Conservation (phyloP, 768 basidiomycete genomes). For the Plicaturopsis crispa region DNA sequence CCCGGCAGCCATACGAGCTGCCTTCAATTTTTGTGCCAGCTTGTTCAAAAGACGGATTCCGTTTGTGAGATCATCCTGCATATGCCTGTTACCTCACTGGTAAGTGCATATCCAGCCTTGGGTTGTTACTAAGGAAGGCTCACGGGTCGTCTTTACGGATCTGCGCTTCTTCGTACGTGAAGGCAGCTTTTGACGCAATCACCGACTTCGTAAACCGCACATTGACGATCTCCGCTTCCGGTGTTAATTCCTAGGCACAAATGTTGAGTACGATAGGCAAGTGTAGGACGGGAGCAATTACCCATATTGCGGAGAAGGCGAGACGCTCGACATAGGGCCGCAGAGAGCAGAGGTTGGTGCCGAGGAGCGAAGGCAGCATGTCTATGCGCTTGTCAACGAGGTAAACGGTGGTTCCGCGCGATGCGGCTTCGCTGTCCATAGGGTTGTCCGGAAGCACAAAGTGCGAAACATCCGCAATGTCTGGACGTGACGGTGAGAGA, state of each 20-base stretch:
- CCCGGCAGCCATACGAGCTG: slow-evolving; percentile 87
- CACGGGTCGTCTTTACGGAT: slow-evolving; percentile 88
- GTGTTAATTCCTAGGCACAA: slow-evolving; percentile 68
- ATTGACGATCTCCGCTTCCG: slow-evolving; percentile 83
- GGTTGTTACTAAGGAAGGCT: slow-evolving; percentile 19
- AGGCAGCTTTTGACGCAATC: slow-evolving; percentile 92
- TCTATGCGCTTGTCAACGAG: slow-evolving; percentile 98
- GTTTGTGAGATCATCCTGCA: slow-evolving; percentile 73
- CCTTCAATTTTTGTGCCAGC: slow-evolving; percentile 80
- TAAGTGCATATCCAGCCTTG: slow-evolving; percentile 1
- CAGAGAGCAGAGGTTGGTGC: slow-evolving; percentile 93
- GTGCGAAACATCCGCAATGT: slow-evolving; percentile 97
- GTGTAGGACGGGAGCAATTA: slow-evolving; percentile 20
- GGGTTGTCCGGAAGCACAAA: slow-evolving; percentile 91
- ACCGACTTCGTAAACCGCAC: slow-evolving; percentile 94
- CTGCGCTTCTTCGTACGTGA: slow-evolving; percentile 97
- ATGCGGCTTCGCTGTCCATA: slow-evolving; percentile 95
- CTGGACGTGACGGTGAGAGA: slow-evolving; percentile 29
- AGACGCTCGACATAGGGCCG: slow-evolving; percentile 88
- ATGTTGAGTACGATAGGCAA: slow-evolving; percentile 7
- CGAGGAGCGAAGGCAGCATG: slow-evolving; percentile 91
- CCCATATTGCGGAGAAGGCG: slow-evolving; percentile 96
- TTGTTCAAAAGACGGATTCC: slow-evolving; percentile 85
- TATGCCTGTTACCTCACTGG: slow-evolving; percentile 39
- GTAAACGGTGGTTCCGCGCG: slow-evolving; percentile 94